Evolutionary conservation across 345 rosid species (phyloP).

Genomic region (Citrus maxima): DNA sequence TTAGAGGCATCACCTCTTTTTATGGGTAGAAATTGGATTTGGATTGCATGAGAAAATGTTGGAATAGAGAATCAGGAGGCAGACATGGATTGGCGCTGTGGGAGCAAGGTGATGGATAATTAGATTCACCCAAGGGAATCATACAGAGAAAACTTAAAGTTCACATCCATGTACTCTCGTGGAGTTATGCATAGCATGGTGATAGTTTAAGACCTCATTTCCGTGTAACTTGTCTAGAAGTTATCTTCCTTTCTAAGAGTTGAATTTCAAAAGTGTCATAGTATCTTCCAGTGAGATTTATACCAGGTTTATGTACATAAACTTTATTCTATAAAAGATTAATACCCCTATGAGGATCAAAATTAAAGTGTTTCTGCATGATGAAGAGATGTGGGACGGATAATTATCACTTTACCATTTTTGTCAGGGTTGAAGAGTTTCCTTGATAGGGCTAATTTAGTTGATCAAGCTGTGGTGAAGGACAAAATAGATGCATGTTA

Average conservation of each 20-base stretch:
- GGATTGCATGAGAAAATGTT: neutral
- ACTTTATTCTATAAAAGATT: neutral
- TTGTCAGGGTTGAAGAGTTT: neutral
- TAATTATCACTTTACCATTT: neutral
- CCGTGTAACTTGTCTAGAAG: neutral
- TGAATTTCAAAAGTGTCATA: neutral
- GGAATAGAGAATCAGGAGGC: neutral
- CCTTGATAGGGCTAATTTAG: neutral
- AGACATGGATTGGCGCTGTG: neutral
- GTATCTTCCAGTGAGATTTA: neutral
- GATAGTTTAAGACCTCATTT: neutral
- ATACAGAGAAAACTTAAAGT: neutral
- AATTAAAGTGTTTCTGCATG: neutral
- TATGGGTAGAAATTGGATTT: neutral
- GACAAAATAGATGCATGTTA: neutral
- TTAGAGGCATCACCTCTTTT: neutral
- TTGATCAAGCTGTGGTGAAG: conserved; percentile 7
- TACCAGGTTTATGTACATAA: neutral
- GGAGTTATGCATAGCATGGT: neutral
- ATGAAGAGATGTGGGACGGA: neutral
- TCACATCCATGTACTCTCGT: neutral
- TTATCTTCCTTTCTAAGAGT: neutral
- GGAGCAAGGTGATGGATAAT: neutral
- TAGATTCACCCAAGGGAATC: neutral
- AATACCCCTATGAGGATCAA: neutral